Base-by-base conservation (phyloP, 257 asterid species). In the Penstemon newberryi region DNA sequence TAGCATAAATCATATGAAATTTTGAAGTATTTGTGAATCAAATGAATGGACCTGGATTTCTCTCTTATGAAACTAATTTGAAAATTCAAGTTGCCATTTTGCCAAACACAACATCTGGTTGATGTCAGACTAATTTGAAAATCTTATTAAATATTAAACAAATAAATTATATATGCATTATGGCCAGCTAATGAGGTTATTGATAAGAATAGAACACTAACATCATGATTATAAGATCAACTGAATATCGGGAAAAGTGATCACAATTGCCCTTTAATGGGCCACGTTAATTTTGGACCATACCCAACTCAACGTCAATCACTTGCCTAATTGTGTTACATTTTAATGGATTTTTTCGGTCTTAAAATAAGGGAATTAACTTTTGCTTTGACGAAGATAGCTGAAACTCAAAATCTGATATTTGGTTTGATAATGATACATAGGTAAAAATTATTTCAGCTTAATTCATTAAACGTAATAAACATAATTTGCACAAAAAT, bases 161-260 rank as follows among this genome's bases (percentile, higher is more conserved):
- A 25, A 43, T 25, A 55, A 50, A 44, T 50, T 7, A 15, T 8
- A 47, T 56, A 67, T 66, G 69, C 43, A 58, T 65, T 53, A 63
- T 72, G 65, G 70, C 69, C 63, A 63, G 66, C 74, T 63, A 65
- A 59, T 47, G 65, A 66, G 58, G 12, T 56, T 65, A 60, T 42
- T 54, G 82, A 78, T 76, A 73, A 71, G 85, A 81, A 74, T 56
- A 77, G 79, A 70, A 61, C 56, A 73, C 73, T 19, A 78, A 75
- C 78, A 80, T 70, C 68, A 86, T 84, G 81, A 84, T 80, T 82
- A 71, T 71, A 61, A 74, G 84, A 81, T 71, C 60, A 75, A 68
- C 78, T 71, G 47, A 68, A 79, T 77, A 73, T 75, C 61, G 60
- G 55, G 41, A 75, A 76, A 67, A 72, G 66, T n/a, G 56, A 60